A percentile compares a stretch with the other conserved stretches of the same genome.
phyloP scores from a whole-genome alignment of 2,329 filamentous ascomycete species.

The Penicillium corylophilum region DNA sequence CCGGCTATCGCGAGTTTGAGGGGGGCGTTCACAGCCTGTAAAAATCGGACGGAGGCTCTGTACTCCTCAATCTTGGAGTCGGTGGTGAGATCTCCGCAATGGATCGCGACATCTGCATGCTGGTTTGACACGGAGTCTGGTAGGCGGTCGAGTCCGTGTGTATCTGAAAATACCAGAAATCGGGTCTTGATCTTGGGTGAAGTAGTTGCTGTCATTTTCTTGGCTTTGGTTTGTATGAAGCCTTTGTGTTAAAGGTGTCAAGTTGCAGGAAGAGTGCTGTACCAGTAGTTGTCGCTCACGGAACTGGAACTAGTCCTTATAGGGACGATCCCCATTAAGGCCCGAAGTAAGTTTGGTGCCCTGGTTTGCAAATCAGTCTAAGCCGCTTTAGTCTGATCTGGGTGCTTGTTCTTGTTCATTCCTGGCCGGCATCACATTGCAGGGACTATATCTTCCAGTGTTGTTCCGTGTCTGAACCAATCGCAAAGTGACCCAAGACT shows the following conservation, averaged over 20 bases:
- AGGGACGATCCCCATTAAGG: too few relatives aligned
- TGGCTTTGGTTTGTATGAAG: too few relatives aligned
- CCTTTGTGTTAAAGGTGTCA: too few relatives aligned
- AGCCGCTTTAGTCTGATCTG: too few relatives aligned
- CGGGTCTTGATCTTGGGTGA: background rate
- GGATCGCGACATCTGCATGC: constrained; percentile 31
- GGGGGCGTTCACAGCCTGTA: constrained; percentile 47
- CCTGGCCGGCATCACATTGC: constrained; percentile 67
- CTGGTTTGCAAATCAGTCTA: too few relatives aligned
- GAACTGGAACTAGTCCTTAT: too few relatives aligned
- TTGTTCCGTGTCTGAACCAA: constrained; percentile 3
- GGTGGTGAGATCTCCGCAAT: constrained; percentile 15
- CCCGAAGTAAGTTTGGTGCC: too few relatives aligned
- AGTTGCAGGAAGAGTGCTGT: too few relatives aligned
- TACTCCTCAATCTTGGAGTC: constrained; percentile 15
- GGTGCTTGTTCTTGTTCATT: constrained; percentile 53
- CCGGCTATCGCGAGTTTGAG: constrained; percentile 57
- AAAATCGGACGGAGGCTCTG: constrained; percentile 40
- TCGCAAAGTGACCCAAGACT: constrained; percentile 3
- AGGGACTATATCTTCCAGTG: constrained; percentile 19
- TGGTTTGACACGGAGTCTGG: background rate
- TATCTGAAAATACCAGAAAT: background rate
- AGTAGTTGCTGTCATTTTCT: background rate
- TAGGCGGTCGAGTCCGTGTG: background rate
- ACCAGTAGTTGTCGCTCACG: too few relatives aligned